Percentiles rank a stretch among this genome's conserved stretches.
Conservation (phyloP, 371 early-diverging fungal genomes). For the Zopfochytrium polystomum region DNA sequence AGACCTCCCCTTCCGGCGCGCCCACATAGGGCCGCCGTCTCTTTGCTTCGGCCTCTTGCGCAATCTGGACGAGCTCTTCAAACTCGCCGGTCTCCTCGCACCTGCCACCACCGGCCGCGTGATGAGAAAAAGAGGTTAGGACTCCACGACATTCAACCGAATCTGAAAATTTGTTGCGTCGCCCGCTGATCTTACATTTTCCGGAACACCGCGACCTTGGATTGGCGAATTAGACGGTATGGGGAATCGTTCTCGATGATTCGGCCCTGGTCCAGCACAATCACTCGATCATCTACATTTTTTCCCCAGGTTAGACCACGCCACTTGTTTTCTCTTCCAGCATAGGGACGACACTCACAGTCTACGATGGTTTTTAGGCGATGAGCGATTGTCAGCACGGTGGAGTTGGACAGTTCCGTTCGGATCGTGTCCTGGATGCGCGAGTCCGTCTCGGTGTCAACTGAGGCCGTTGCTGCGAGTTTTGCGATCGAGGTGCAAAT, state of each 20-base stretch:
- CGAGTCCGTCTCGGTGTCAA: too few species aligned
- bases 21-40: too few species aligned
- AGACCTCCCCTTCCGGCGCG: too few species aligned
- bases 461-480: too few species aligned
- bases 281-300: slow-evolving; percentile 62
- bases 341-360: slow-evolving; percentile 51
- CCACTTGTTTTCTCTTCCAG: slow-evolving; percentile 33
- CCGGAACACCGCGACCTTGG: slow-evolving; percentile 21
- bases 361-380: slow-evolving; percentile 76
- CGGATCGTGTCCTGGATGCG: too few species aligned
- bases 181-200: slow-evolving; percentile 35
- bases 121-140: too few species aligned
- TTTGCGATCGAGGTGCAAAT: too few species aligned
- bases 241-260: slow-evolving; percentile 73
- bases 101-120: too few species aligned
- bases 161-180: too few species aligned
- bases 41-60: slow-evolving; percentile 4
- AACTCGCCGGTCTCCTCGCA: slow-evolving; percentile 39
- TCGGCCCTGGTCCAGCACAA: slow-evolving; percentile 71
- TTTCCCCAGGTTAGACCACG: slow-evolving; percentile 56
- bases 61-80: slow-evolving; percentile 21
- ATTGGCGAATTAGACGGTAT: slow-evolving; percentile 23
- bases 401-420: too few species aligned
- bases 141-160: too few species aligned
- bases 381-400: too few species aligned